Percentiles rank a stretch among this genome's conserved stretches.
Evolutionary conservation across 2,329 filamentous ascomycete genomes (phyloP).

Genomic region (Paraphaeosphaeria minitans): DNA sequence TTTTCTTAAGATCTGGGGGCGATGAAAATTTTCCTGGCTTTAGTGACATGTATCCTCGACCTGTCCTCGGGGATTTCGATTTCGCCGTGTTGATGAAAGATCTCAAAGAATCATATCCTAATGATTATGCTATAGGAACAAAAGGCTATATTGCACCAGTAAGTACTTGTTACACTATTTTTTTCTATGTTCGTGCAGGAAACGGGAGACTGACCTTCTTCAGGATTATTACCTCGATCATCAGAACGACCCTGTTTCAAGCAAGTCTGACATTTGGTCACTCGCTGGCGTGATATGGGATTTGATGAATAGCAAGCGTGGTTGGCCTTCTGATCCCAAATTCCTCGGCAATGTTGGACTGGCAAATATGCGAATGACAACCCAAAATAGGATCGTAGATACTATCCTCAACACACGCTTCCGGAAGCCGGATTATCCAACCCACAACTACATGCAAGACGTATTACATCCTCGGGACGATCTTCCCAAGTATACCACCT

Average conservation of each 20-base stretch:
- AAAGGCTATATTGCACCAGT: neutral
- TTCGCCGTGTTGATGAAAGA: neutral
- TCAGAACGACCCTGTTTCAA: neutral
- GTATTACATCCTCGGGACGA: no score
- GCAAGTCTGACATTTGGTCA: neutral
- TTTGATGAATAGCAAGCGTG: neutral
- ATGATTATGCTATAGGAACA: neutral
- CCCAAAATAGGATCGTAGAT: no score
- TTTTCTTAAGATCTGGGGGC: neutral
- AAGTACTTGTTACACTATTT: neutral
- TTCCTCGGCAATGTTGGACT: no score
- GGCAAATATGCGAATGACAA: no score
- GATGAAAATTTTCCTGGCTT: no score
- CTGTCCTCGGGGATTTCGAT: neutral
- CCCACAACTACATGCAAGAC: no score
- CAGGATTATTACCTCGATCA: neutral
- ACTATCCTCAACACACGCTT: no score
- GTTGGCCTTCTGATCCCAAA: neutral
- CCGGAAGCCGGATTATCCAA: no score
- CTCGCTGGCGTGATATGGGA: neutral
- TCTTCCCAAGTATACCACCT: no score
- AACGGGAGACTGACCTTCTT: neutral
- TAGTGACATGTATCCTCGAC: neutral
- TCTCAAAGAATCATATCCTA: no score
- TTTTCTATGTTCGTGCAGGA: neutral